Base-by-base conservation (phyloP, 306 rosid species). In the Inga oerstediana region DNA sequence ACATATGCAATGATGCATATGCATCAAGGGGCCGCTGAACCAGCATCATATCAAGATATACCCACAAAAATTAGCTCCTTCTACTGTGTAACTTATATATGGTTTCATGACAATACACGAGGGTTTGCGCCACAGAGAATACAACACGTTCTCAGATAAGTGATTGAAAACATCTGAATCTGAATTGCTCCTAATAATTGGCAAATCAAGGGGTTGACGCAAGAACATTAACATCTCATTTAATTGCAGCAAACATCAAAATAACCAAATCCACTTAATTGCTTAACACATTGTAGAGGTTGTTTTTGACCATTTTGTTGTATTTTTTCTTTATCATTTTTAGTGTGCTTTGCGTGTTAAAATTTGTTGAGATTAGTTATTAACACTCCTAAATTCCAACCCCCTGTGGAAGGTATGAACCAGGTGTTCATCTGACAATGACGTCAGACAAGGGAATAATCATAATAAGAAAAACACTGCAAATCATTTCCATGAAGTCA, bases 1-100 rank as follows among this genome's bases (percentile, higher is more conserved):
- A 71, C 76, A n/a, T 49, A 71, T n/a, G 52, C 85, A 54, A 9
- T 20, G 66, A 54, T 46, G 84, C 79, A 78, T 8, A 56, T 35
- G 73, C 77, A 69, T 84, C 84, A 34, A 12, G 80, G 24, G 14
- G 65, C 75, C 1, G 1, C 82, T 54, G 32, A 75, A 71, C 88
- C 84, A 87, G 85, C 78, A 76, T 16, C 5, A 6, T 27, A 7
- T 37, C 39, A 37, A 35, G 0, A 11, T 10, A 24, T 20, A 74
- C 17, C 41, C 45, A 9, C 14, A 52, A 24, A 69, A 72, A 59
- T 41, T 48, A 22, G 34, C 44, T 3, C 45, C 44, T 27, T 30
- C 27, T 15, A 6, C 32, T 17, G 35, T 44, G 7, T 15, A 54
- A 19, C 72, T 41, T 75, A 34, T 24, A 22, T 9, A 45, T 34